Conservation (phyloP, 2,329 filamentous ascomycete species). For the Lojkania enalia region DNA sequence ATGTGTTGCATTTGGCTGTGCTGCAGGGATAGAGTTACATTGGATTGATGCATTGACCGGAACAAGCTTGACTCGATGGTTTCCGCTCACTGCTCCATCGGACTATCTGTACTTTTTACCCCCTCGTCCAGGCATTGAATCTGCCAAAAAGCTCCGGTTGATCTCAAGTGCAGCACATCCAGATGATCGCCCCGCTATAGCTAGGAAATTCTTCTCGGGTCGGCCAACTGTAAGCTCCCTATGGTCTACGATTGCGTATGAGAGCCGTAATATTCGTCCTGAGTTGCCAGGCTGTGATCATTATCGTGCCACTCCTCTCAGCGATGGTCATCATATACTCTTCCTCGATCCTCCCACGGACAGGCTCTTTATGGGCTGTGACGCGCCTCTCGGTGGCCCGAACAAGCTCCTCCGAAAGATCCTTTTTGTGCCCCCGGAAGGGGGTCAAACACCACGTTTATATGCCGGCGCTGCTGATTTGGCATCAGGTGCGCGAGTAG, state of each 20-base stretch:
- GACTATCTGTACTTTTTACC: constrained; percentile 65
- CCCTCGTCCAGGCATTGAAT: constrained; percentile 55
- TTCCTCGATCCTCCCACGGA: constrained; percentile 64
- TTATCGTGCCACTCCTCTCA: constrained; percentile 65
- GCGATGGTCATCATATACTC: constrained; percentile 66
- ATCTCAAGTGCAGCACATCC: constrained; percentile 63
- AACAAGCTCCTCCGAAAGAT: constrained; percentile 63
- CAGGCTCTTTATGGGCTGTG: constrained; percentile 62
- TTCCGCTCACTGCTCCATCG: constrained; percentile 58
- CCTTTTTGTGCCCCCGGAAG: constrained; percentile 52
- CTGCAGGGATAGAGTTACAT: constrained; percentile 65
- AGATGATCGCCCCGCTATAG: constrained; percentile 31
- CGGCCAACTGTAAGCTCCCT: constrained; percentile 21
- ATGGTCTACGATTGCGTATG: constrained; percentile 28
- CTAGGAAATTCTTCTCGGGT: constrained; percentile 24
- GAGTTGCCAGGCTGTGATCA: constrained; percentile 53
- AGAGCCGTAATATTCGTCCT: constrained; percentile 14
- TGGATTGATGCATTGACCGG: constrained; percentile 57
- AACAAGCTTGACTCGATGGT: constrained; percentile 59
- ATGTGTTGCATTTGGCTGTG: constrained; percentile 68
- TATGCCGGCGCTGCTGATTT: constrained; percentile 63
- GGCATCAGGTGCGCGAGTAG: constrained; percentile 60
- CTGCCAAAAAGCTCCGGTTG: constrained; percentile 61
- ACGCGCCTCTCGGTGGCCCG: constrained; percentile 60
- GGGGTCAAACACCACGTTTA: constrained; percentile 49